Base-by-base conservation (phyloP, 306 rosid species). In the Vicia sativa region DNA sequence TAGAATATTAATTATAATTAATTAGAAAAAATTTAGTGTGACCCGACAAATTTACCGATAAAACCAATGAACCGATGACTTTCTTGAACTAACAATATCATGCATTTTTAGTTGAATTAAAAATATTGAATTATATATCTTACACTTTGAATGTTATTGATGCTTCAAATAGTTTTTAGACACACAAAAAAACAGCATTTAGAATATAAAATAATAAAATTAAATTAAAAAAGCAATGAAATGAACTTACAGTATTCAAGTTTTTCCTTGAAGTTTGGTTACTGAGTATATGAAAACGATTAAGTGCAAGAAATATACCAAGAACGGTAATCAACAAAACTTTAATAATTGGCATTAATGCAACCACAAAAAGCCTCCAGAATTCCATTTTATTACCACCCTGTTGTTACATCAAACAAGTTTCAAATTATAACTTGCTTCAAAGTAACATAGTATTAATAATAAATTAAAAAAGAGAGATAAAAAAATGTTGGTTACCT, bases 311-410 rank as follows among this genome's bases (percentile, higher is more conserved):
- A 1, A 77, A 4, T 35, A 77, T 56, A 0, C 85, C 85, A 62
- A 77, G 15, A 35, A 31, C 65, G 52, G 85, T 81, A 9, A 81
- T 21, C 26, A 81, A n/a, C 5, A 81, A 54, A 3, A 81, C 77
- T 67, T 77, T 60, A 18, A 81, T 11, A 74, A 77, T 74, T 44
- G 85, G 85, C 71, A 77, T 74, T 44, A 81, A 77, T 55, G 85
- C 82, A 18, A 75, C 76, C 18, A 81, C 3, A 21, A 81, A 77
- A 56, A 81, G 82, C 50, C 52, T 66, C 82, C 74, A 74, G 6
- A 77, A 81, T 0, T 74, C 65, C 85, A 81, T 81, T 0, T 16
- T 63, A 34, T 1, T 11, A 52, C 3, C 4, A 49, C 35, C 68
- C 34, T 74, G 73, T 10, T 15, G 23, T 2, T 21, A 35, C 42